These are phyloP conservation scores for Cafeteria roenbergensis DNA, from an alignment of 108 stramenopile genomes.

Conservation along the genomic window DNA sequence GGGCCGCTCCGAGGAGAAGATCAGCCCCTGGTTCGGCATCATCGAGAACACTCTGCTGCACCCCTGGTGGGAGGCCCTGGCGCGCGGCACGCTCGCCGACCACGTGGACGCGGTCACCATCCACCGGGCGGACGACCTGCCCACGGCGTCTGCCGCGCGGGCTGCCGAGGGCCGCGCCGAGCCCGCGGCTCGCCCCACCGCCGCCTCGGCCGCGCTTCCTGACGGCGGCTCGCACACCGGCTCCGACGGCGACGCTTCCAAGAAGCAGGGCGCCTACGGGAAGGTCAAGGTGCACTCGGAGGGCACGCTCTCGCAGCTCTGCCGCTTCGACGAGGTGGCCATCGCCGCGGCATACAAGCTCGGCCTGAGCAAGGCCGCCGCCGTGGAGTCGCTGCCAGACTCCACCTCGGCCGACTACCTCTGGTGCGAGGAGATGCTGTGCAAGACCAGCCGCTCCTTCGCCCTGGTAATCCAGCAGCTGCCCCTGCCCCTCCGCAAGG, in stretches of 20 bases:
- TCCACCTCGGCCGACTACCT: slow-evolving; percentile 50
- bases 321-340: slow-evolving; percentile 71
- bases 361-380: slow-evolving; percentile 29
- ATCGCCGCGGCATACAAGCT: slow-evolving; percentile 62
- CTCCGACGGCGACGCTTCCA: slow-evolving; percentile 7
- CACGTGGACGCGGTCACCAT: too few species aligned
- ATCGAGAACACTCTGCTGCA: slow-evolving; percentile 7
- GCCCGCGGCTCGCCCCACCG: too few species aligned
- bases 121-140: too few species aligned
- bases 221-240: too few species aligned
- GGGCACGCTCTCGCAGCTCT: slow-evolving; percentile 58
- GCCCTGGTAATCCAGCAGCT: slow-evolving; percentile 92
- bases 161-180: too few species aligned
- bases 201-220: too few species aligned
- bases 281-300: slow-evolving; percentile 52
- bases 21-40: slow-evolving; percentile 20
- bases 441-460: slow-evolving; percentile 85
- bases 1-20: neutral
- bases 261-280: slow-evolving; percentile 97
- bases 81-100: too few species aligned
- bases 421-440: slow-evolving; percentile 87
- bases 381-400: slow-evolving; percentile 56
- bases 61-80: slow-evolving; percentile 19
- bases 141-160: too few species aligned
- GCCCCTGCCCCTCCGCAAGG: slow-evolving; percentile 62